These are phyloP conservation scores for Ceratocystiopsis brevicomis DNA, from an alignment of 2,329 filamentous ascomycete genomes.

Conservation along the genomic window DNA sequence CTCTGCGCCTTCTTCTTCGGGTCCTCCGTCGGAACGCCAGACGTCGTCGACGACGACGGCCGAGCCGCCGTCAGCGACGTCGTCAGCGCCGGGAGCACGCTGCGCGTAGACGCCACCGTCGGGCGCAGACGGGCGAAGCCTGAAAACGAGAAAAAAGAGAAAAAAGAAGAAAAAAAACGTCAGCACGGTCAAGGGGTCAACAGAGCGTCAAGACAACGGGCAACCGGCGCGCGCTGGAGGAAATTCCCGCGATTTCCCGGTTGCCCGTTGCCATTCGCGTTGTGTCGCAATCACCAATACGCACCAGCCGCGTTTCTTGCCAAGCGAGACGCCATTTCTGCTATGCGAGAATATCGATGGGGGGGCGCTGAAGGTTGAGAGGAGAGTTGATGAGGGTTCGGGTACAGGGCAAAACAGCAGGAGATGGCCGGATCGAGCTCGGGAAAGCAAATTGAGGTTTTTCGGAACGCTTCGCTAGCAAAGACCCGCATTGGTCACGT, in stretches of 20 bases:
- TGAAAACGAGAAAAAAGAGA: conserved; percentile 22
- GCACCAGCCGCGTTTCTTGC: conserved; percentile 87
- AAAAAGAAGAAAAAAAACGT: conserved; percentile 9
- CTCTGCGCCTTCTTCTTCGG: conserved; percentile 96
- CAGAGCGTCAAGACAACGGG: conserved; percentile 33
- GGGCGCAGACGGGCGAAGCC: conserved; percentile 84
- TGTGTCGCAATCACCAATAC: conserved; percentile 20
- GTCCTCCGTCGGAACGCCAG: conserved; percentile 61
- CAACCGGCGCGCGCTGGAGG: too few species aligned
- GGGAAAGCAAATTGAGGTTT: conserved; percentile 23
- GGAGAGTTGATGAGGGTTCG: background rate
- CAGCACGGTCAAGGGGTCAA: conserved; percentile 18
- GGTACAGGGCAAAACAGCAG: conserved; percentile 2
- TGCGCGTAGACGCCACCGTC: conserved; percentile 28
- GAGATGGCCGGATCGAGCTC: conserved; percentile 7
- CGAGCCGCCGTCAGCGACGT: conserved; percentile 51
- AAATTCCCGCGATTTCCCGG: too few species aligned
- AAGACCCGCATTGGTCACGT: conserved; percentile 2
- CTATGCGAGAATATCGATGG: conserved; percentile 29
- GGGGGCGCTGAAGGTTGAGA: background rate
- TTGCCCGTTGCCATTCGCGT: background rate
- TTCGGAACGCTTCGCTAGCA: conserved; percentile 12
- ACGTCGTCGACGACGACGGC: conserved; percentile 35
- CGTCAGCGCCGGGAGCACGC: conserved; percentile 15
- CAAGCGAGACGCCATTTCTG: conserved; percentile 96